These are phyloP conservation scores for Luffa aegyptiaca DNA, from an alignment of 306 rosid species.

Conservation along the genomic window DNA sequence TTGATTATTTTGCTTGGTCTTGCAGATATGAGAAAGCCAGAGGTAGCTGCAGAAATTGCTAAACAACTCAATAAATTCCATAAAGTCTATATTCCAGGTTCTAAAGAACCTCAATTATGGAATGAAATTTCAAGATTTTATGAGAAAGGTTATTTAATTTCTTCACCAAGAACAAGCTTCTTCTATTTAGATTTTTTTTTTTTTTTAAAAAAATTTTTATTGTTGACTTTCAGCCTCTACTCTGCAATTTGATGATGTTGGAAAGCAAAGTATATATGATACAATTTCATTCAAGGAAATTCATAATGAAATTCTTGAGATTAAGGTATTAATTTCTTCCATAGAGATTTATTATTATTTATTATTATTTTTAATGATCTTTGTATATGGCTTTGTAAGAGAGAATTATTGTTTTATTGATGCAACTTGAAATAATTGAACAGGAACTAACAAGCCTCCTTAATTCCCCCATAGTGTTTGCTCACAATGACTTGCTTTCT, in stretches of 20 bases:
- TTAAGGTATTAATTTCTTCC: constrained; percentile 42
- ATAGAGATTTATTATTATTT: not conserved
- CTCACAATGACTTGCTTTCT: constrained; percentile 89
- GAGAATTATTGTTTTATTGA: not conserved
- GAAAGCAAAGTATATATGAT: constrained; percentile 42
- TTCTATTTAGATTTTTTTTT: not conserved
- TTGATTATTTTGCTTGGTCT: constrained; percentile 11
- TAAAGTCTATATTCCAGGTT: constrained; percentile 68
- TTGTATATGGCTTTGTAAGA: not conserved
- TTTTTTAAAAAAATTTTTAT: too few species aligned
- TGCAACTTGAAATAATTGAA: constrained; percentile 30
- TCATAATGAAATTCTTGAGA: constrained; percentile 43
- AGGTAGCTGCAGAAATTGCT: constrained; percentile 70
- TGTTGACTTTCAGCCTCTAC: constrained; percentile 40
- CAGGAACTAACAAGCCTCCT: constrained; percentile 66
- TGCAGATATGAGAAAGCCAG: constrained; percentile 75
- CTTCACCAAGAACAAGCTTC: constrained; percentile 1
- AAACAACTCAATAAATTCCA: constrained; percentile 63
- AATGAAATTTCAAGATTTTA: constrained; percentile 63
- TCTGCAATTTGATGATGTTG: constrained; percentile 62
- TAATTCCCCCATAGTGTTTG: constrained; percentile 65
- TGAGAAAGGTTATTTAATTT: constrained; percentile 48
- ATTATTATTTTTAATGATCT: constrained; percentile 2
- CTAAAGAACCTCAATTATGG: constrained; percentile 92
- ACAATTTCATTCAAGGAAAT: constrained; percentile 57